Conservation (phyloP, 148 eudicot genomes). For the Camellia sinensis region DNA sequence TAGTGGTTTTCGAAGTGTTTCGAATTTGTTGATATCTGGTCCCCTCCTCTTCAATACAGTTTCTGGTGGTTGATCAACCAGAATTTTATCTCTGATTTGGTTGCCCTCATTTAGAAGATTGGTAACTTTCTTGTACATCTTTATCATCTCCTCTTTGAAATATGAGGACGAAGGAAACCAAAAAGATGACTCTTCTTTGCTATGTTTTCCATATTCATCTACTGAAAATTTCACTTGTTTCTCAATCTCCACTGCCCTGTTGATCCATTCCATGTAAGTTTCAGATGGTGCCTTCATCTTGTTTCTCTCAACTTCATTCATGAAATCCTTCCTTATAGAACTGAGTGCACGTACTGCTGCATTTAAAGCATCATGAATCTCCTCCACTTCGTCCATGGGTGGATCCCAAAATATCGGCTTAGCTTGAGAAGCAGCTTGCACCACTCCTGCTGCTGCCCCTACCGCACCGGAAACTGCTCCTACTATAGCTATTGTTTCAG, state of each 20-base stretch:
- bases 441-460: background rate
- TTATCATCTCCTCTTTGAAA: background rate
- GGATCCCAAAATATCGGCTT: background rate
- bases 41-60: background rate
- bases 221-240: background rate
- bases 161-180: background rate
- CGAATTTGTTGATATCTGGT: background rate
- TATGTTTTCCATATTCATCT: background rate
- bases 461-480: background rate
- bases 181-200: background rate
- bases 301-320: background rate
- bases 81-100: background rate
- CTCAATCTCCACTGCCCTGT: too few species aligned
- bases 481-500: background rate
- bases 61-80: background rate
- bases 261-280: background rate
- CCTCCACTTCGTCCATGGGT: background rate
- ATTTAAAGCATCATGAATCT: background rate
- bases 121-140: background rate
- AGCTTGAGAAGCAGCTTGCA: background rate
- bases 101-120: background rate
- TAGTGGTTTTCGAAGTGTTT: background rate
- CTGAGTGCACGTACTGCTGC: background rate
- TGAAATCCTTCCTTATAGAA: too few species aligned
- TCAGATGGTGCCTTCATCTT: background rate